Evolutionary conservation across 441 rosid species (phyloP).

Genomic region (Bruguiera hainesii): DNA sequence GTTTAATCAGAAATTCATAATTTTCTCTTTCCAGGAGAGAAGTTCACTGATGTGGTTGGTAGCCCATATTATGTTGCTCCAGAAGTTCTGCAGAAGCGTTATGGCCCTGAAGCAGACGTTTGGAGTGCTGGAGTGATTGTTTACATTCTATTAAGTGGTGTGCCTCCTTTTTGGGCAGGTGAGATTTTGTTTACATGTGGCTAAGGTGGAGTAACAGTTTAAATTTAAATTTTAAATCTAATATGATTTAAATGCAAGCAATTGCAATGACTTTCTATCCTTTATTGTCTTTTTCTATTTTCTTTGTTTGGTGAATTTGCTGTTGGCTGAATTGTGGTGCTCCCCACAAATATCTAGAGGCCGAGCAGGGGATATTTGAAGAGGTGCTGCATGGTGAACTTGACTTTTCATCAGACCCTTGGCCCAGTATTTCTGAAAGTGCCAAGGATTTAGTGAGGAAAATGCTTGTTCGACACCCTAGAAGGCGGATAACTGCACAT

Average conservation of each 20-base stretch:
- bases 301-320: too few relatives aligned
- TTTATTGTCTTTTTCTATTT: too few relatives aligned
- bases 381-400: slow-evolving; percentile 94
- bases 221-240: not conserved
- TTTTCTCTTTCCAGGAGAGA: slow-evolving; percentile 53
- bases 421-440: slow-evolving; percentile 94
- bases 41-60: slow-evolving; percentile 84
- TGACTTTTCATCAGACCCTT: slow-evolving; percentile 87
- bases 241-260: slow-evolving; percentile 6
- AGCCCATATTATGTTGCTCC: slow-evolving; percentile 99
- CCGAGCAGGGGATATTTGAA: slow-evolving; percentile 86
- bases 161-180: slow-evolving; percentile 99
- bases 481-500: slow-evolving; percentile 73
- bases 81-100: slow-evolving; percentile 80
- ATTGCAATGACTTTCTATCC: not conserved
- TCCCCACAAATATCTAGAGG: slow-evolving; percentile 35
- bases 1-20: too few relatives aligned
- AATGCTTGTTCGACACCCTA: slow-evolving; percentile 94
- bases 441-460: slow-evolving; percentile 85
- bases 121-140: slow-evolving; percentile 99
- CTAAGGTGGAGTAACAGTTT: not conserved
- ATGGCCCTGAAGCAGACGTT: slow-evolving; percentile 94
- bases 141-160: slow-evolving; percentile 89
- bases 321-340: too few relatives aligned
- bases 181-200: slow-evolving; percentile 8